Conservation (phyloP, 345 rosid genomes). For the Fremontodendron californicum region DNA sequence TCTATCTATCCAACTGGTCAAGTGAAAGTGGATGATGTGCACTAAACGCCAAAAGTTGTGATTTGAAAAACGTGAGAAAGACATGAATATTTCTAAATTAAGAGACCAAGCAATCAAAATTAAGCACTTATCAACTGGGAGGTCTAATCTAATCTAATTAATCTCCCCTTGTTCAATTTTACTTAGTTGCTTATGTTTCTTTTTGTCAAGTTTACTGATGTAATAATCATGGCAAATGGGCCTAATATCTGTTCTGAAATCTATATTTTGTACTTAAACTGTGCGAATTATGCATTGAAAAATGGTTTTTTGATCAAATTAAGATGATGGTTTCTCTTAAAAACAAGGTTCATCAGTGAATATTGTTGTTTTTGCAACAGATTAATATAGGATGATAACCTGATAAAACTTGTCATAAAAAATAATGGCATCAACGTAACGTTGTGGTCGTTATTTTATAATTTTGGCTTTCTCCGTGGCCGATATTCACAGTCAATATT, state of each 20-base stretch:
- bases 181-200: neutral
- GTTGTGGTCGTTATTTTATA: too few species aligned
- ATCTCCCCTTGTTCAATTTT: neutral
- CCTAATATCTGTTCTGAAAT: neutral
- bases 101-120: neutral
- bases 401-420: neutral
- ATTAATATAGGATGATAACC: slow-evolving; percentile 6
- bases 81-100: neutral
- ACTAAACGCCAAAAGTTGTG: slow-evolving; percentile 1
- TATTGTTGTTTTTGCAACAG: neutral
- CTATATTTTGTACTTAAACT: neutral
- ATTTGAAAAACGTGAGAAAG: neutral
- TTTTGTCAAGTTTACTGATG: neutral
- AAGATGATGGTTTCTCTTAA: neutral
- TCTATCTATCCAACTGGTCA: neutral
- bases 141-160: neutral
- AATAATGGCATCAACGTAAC: too few species aligned
- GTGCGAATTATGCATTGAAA: neutral
- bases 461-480: too few species aligned
- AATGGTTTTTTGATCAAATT: neutral
- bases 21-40: neutral
- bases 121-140: neutral
- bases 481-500: too few species aligned
- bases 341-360: neutral
- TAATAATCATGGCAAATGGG: neutral